Evolutionary conservation across 1,284 basidiomycete genomes (phyloP).

Genomic region (Vanrija sp.): DNA sequence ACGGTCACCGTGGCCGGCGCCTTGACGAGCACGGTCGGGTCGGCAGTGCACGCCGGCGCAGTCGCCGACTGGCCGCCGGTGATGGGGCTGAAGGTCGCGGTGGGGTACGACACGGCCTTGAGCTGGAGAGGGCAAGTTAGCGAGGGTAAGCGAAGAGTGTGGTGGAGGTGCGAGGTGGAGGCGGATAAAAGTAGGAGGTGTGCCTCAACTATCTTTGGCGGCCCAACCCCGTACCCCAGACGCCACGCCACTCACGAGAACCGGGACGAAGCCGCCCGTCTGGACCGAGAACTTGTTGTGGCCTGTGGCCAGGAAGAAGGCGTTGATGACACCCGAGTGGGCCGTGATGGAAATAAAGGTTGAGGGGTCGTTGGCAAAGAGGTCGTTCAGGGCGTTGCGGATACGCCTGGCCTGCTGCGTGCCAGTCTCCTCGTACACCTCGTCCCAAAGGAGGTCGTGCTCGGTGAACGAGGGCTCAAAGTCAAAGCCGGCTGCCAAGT

Average conservation of each 20-base stretch:
- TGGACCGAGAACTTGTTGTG: constrained; percentile 24
- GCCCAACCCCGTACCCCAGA: too few species aligned
- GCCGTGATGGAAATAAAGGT: constrained; percentile 39
- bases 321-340: constrained; percentile 35
- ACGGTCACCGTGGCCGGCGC: background rate
- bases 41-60: constrained; percentile 17
- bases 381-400: constrained; percentile 25
- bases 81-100: constrained; percentile 6
- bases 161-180: background rate
- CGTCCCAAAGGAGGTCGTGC: constrained; percentile 30
- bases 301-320: constrained; percentile 24
- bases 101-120: constrained; percentile 5
- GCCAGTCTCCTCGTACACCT: constrained; percentile 22
- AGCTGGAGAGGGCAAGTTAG: background rate
- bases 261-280: constrained; percentile 32
- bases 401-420: constrained; percentile 20
- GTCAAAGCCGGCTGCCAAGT: constrained; percentile 14
- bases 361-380: constrained; percentile 28
- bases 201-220: too few species aligned
- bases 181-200: too few species aligned
- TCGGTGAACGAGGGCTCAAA: constrained; percentile 33
- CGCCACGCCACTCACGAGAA: constrained; percentile 16
- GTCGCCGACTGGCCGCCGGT: constrained; percentile 16
- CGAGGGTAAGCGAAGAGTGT: background rate
- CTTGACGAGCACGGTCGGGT: constrained; percentile 3